Percentiles rank a stretch among this genome's conserved stretches.
Evolutionary conservation across 73 alveolate species (phyloP).

Genomic region (Tetrahymena elliotti): DNA sequence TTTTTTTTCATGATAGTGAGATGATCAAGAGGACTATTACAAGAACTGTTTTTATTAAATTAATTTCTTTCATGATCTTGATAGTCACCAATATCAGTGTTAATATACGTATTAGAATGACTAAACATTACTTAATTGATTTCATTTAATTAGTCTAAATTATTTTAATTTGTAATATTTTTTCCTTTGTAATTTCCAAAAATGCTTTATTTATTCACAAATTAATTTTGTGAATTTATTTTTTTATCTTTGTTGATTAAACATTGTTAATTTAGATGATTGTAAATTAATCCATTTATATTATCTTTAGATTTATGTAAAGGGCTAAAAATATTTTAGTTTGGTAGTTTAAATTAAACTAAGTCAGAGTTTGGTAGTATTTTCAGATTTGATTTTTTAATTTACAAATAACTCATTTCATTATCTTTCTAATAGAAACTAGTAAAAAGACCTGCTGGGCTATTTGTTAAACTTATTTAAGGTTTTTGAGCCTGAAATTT

Average conservation of each 20-base stretch:
- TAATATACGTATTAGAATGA: neutral
- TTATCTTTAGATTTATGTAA: neutral
- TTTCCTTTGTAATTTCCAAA: neutral
- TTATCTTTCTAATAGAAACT: neutral
- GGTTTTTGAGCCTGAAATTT: neutral
- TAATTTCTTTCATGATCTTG: neutral
- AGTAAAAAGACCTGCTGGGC: neutral
- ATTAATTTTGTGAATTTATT: neutral
- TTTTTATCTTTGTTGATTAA: neutral
- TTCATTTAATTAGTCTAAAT: neutral
- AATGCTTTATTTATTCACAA: neutral
- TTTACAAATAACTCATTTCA: neutral
- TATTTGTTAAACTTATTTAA: neutral
- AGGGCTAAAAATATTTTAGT: neutral
- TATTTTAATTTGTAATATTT: neutral
- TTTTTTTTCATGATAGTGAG: neutral
- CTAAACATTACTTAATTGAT: neutral
- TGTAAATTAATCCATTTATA: neutral
- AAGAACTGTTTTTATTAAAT: no score
- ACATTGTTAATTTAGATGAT: neutral
- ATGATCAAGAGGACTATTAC: neutral
- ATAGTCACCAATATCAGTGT: neutral
- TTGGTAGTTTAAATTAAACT: neutral
- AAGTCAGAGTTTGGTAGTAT: neutral
- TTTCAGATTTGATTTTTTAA: no score